phyloP scores from a whole-genome alignment of 495 filamentous ascomycete genomes.

The Penicillium psychrofluorescens region DNA sequence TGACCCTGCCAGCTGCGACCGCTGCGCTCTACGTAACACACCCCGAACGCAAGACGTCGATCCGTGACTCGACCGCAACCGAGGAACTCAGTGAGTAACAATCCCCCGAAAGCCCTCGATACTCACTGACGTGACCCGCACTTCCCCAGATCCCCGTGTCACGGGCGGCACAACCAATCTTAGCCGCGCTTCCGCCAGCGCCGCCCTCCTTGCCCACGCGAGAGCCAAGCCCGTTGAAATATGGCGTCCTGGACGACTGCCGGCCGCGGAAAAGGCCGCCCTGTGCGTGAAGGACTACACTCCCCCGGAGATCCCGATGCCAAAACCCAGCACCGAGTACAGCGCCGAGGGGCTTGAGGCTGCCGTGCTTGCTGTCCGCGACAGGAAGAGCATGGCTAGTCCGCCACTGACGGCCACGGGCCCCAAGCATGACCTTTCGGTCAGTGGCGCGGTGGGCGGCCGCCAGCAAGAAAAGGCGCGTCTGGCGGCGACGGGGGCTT shows the following conservation, averaged over 20 bases:
- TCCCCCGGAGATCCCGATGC: constrained; percentile 40
- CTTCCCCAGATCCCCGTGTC: constrained; percentile 55
- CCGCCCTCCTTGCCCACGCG: constrained; percentile 62
- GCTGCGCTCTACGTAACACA: constrained; percentile 46
- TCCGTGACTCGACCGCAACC: constrained; percentile 20
- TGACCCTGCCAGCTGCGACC: constrained; percentile 36
- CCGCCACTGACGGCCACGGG: constrained; percentile 2
- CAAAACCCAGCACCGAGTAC: constrained; percentile 40
- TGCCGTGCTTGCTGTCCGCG: constrained; percentile 59
- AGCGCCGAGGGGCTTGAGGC: constrained; percentile 64
- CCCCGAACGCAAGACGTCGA: constrained; percentile 30
- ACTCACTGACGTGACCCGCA: constrained; percentile 4
- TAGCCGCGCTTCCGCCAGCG: constrained; percentile 60
- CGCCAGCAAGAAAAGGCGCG: constrained; percentile 52
- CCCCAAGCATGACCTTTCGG: constrained; percentile 7
- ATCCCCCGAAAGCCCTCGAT: constrained; percentile 6
- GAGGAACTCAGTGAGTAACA: constrained; percentile 18
- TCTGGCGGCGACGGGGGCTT: constrained; percentile 66
- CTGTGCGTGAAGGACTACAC: constrained; percentile 61
- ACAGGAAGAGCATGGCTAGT: constrained; percentile 30
- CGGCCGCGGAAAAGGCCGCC: constrained; percentile 63
- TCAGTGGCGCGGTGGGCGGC: constrained; percentile 50
- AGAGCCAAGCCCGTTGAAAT: constrained; percentile 52
- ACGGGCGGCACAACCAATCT: constrained; percentile 62
- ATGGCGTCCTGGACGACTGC: constrained; percentile 53